Percentiles rank a stretch among this genome's conserved stretches.
These are phyloP conservation scores for Cylindrotheca closterium DNA, from an alignment of 108 stramenopile genomes.

Conservation along the genomic window DNA sequence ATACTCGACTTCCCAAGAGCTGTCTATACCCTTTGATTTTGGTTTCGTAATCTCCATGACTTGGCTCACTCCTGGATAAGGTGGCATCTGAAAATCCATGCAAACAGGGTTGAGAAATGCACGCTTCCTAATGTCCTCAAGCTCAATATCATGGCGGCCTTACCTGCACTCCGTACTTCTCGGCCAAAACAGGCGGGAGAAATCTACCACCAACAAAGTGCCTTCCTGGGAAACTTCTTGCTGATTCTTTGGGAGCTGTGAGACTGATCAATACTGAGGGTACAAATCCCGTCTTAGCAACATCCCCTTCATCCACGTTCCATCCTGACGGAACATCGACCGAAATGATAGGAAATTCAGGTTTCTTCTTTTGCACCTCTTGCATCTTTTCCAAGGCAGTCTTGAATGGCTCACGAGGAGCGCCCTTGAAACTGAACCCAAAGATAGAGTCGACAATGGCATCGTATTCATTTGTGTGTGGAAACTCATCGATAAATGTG, in stretches of 20 bases:
- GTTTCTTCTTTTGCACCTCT: slow-evolving; percentile 25
- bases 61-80: slow-evolving; percentile 71
- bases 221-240: slow-evolving; percentile 67
- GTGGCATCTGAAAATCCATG: slow-evolving; percentile 74
- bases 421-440: slow-evolving; percentile 93
- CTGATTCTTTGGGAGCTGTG: slow-evolving; percentile 90
- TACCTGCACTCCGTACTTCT: slow-evolving; percentile 76
- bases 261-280: slow-evolving; percentile 89
- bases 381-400: slow-evolving; percentile 61
- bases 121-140: too few relatives aligned
- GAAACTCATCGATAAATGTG: slow-evolving; percentile 60
- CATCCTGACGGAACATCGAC: slow-evolving; percentile 97
- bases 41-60: slow-evolving; percentile 60
- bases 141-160: too few relatives aligned
- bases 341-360: slow-evolving; percentile 58
- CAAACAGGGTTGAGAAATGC: too few relatives aligned
- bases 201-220: slow-evolving; percentile 96
- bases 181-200: slow-evolving; percentile 75
- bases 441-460: slow-evolving; percentile 95
- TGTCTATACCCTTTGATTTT: background rate
- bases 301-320: slow-evolving; percentile 82
- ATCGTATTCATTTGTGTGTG: slow-evolving; percentile 19
- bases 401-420: slow-evolving; percentile 88
- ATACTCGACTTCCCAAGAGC: slow-evolving; percentile 45
- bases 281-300: slow-evolving; percentile 42